Evolutionary conservation across 331 rosid genomes (phyloP).

Genomic region (Pyrus hybrid): DNA sequence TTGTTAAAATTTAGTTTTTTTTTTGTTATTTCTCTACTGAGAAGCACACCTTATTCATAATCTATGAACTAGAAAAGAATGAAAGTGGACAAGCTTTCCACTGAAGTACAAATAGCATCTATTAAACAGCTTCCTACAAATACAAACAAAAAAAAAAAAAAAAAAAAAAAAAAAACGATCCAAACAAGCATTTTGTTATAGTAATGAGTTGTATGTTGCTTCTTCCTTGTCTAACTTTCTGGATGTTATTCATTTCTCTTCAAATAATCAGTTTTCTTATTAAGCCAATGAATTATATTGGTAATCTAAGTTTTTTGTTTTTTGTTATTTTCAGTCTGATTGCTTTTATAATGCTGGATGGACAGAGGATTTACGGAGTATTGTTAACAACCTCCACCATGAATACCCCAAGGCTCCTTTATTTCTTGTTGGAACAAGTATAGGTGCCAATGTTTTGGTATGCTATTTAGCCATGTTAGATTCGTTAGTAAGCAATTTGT

Average conservation of each 20-base stretch:
- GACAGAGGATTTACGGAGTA: conserved; percentile 84
- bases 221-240: not conserved
- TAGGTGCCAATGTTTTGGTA: conserved; percentile 95
- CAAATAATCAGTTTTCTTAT: not conserved
- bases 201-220: not conserved
- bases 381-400: conserved; percentile 57
- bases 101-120: not conserved
- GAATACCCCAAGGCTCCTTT: conserved; percentile 65
- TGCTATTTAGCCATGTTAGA: not conserved
- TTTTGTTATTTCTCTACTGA: not conserved
- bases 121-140: not conserved
- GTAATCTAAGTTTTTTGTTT: not conserved
- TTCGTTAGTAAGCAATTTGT: not conserved
- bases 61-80: not conserved
- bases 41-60: not conserved
- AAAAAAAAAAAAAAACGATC: not conserved
- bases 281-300: not conserved
- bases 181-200: not conserved
- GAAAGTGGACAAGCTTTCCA: not conserved
- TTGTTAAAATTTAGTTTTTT: not conserved
- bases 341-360: conserved; percentile 97
- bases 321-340: conserved; percentile 61
- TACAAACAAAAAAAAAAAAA: not conserved
- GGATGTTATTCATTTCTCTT: not conserved
- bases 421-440: conserved; percentile 81